phyloP scores from a whole-genome alignment of 768 basidiomycete species.

The Kwoniella europaea region DNA sequence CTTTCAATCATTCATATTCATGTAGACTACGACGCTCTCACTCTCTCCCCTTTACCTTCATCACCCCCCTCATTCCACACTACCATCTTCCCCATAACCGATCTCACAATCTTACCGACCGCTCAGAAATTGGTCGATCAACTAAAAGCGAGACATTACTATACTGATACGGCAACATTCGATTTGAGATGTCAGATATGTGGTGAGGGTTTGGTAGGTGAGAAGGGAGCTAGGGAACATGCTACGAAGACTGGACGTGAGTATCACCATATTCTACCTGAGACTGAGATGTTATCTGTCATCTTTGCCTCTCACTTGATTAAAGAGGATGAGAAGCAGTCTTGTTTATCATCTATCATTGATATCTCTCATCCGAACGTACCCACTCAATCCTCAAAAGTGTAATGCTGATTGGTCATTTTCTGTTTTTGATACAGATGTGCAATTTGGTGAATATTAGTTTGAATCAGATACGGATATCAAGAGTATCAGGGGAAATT shows the following conservation, averaged over 20 bases:
- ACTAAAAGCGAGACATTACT: constrained; percentile 77
- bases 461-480: not conserved
- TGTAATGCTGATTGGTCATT: not conserved
- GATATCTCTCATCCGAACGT: too few relatives aligned
- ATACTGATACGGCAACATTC: constrained; percentile 89
- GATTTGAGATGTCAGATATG: constrained; percentile 76
- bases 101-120: constrained; percentile 44
- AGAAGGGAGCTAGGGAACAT: constrained; percentile 89
- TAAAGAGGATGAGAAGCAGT: too few relatives aligned
- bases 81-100: constrained; percentile 71
- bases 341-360: too few relatives aligned
- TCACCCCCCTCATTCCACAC: constrained; percentile 89
- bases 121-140: constrained; percentile 73
- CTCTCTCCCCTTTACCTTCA: constrained; percentile 74
- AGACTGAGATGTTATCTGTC: not conserved
- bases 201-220: constrained; percentile 82
- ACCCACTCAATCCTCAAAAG: not conserved
- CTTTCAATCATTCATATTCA: not conserved
- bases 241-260: constrained; percentile 84
- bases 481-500: not conserved
- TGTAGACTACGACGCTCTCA: constrained; percentile 82
- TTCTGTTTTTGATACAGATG: constrained; percentile 34
- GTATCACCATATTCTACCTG: constrained; percentile 10
- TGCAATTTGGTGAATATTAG: constrained; percentile 56
- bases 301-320: too few relatives aligned